A percentile compares a stretch with the other conserved stretches of the same genome.
Conservation (phyloP, 306 rosid genomes). For the Sesbania bispinosa region DNA sequence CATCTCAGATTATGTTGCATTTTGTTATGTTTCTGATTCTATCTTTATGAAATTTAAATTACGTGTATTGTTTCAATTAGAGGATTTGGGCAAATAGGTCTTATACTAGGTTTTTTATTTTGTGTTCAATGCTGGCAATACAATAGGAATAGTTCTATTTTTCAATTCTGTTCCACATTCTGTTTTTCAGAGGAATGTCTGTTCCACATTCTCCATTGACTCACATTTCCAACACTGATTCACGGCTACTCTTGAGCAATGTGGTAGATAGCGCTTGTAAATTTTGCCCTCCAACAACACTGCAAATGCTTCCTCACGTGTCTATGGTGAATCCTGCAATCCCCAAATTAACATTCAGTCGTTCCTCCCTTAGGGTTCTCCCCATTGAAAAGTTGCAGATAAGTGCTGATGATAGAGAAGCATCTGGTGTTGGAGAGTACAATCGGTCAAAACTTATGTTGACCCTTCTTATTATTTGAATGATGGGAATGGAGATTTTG, state of each 20-base stretch:
- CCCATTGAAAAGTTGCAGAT: slow-evolving; percentile 34
- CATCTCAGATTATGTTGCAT: too few species aligned
- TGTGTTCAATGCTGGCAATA: too few species aligned
- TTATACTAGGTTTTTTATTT: too few species aligned
- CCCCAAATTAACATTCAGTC: slow-evolving; percentile 22
- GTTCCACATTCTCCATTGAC: slow-evolving; percentile 28
- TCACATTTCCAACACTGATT: slow-evolving; percentile 28
- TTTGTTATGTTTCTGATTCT: too few species aligned
- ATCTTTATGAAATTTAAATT: too few species aligned
- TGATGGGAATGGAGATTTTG: slow-evolving; percentile 10
- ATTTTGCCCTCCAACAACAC: slow-evolving; percentile 15
- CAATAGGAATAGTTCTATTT: too few species aligned
- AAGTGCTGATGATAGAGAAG: slow-evolving; percentile 28
- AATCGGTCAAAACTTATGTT: slow-evolving; percentile 18
- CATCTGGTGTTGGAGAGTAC: too few species aligned
- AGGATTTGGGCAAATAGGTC: too few species aligned
- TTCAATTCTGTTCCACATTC: too few species aligned
- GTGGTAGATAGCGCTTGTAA: slow-evolving; percentile 27
- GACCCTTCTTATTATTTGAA: slow-evolving; percentile 24
- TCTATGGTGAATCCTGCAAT: slow-evolving; percentile 23
- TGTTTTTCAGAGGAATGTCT: slow-evolving; percentile 55
- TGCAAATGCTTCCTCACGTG: slow-evolving; percentile 28
- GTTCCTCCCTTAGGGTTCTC: slow-evolving; percentile 34
- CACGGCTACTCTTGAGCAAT: slow-evolving; percentile 34
- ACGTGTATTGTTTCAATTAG: too few species aligned